Percentiles rank a stretch among this genome's conserved stretches.
Evolutionary conservation across 345 rosid species (phyloP).

Genomic region (Syzygium jambos): DNA sequence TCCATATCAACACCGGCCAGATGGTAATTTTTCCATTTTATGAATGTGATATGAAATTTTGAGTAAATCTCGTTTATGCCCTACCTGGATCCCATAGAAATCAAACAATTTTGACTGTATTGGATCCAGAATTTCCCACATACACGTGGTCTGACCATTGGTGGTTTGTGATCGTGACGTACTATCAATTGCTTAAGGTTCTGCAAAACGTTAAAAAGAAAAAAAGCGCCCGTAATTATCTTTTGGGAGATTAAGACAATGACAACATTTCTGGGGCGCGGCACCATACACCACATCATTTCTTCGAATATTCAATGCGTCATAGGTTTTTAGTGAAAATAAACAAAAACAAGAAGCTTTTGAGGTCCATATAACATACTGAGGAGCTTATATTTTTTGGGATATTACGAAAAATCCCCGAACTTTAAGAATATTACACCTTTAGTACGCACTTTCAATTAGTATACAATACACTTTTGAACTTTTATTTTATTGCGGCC

Average conservation of each 20-base stretch:
- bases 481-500: background rate
- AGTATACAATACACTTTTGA: background rate
- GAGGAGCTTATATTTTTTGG: background rate
- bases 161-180: background rate
- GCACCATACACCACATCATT: background rate
- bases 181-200: background rate
- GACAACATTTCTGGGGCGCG: background rate
- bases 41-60: background rate
- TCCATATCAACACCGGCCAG: too few relatives aligned
- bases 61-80: background rate
- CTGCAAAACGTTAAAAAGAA: background rate
- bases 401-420: background rate
- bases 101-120: background rate
- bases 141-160: background rate
- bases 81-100: background rate
- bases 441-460: background rate
- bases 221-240: background rate
- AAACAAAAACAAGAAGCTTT: background rate
- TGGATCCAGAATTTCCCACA: background rate
- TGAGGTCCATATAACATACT: background rate
- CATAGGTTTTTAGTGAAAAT: background rate
- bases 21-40: background rate
- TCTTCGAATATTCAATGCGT: background rate
- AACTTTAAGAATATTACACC: background rate
- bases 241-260: background rate